These are phyloP conservation scores for Trichoderma pleuroti DNA, from an alignment of 2,329 filamentous ascomycete species.

Conservation along the genomic window DNA sequence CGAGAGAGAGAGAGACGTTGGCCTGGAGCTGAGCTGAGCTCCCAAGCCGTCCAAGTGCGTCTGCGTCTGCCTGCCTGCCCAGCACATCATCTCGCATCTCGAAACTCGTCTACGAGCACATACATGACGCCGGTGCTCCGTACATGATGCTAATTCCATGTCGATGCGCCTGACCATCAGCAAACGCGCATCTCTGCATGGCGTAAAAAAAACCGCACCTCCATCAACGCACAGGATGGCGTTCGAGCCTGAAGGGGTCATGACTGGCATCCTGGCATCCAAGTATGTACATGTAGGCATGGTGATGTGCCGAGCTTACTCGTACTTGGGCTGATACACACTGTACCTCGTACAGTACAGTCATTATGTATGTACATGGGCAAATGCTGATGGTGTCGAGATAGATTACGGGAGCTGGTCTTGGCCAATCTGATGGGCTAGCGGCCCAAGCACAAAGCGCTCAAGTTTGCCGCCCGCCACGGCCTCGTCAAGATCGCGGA, in stretches of 20 bases:
- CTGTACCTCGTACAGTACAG: background rate
- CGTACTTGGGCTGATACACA: background rate
- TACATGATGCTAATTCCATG: conserved; percentile 5
- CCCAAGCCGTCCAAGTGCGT: background rate
- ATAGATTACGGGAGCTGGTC: conserved; percentile 3
- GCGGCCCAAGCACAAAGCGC: background rate
- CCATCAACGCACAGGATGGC: background rate
- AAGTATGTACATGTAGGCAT: background rate
- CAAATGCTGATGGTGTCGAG: conserved; percentile 9
- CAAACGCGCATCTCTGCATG: conserved; percentile 1
- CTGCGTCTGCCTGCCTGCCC: background rate
- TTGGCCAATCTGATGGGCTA: background rate
- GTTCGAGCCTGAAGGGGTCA: conserved; percentile 3
- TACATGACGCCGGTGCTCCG: conserved; percentile 1
- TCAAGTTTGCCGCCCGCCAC: conserved; percentile 11
- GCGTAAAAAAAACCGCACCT: conserved; percentile 11
- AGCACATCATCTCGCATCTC: conserved; percentile 15
- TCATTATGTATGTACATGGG: background rate
- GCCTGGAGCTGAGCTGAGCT: background rate
- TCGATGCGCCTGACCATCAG: background rate
- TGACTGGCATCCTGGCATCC: conserved; percentile 8
- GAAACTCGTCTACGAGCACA: background rate
- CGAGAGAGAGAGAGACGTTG: no score
- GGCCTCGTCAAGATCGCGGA: conserved; percentile 13
- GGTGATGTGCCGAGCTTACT: background rate